phyloP scores from a whole-genome alignment of 345 rosid genomes.

The Melastoma malabathricum region DNA sequence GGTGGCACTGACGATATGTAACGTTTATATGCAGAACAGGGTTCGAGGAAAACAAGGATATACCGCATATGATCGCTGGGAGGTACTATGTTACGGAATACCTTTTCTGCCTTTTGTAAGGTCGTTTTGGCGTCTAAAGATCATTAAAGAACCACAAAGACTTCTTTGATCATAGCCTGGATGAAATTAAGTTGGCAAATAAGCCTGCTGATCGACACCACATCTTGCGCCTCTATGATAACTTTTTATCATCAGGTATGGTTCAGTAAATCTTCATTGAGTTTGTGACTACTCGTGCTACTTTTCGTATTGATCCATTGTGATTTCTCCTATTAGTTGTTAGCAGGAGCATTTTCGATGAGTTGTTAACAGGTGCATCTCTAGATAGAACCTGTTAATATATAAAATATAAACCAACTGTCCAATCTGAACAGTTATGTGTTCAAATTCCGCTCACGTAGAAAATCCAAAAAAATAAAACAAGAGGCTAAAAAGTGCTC shows the following conservation, averaged over 20 bases:
- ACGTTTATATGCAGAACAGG: conserved; percentile 27
- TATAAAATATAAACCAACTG: no score
- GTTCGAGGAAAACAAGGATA: conserved; percentile 79
- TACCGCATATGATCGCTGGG: conserved; percentile 66
- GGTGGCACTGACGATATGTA: not conserved
- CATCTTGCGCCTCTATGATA: conserved; percentile 81
- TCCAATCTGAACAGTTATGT: no score
- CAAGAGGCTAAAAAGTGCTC: no score
- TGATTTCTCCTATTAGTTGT: not conserved
- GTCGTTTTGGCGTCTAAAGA: conserved; percentile 91
- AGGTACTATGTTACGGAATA: conserved; percentile 82
- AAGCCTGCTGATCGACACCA: conserved; percentile 75
- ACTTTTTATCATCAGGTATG: conserved; percentile 86
- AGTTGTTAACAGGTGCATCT: no score
- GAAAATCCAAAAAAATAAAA: no score
- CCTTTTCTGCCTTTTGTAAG: conserved; percentile 90
- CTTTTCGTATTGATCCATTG: not conserved
- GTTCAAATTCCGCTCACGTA: no score
- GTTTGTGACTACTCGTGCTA: not conserved
- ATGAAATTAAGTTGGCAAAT: conserved; percentile 87
- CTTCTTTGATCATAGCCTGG: conserved; percentile 94
- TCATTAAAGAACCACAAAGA: conserved; percentile 96
- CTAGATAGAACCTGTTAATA: no score
- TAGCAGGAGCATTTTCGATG: conserved; percentile 87
- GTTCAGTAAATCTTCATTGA: not conserved